These are phyloP conservation scores for Aspergillus glaucus DNA, from an alignment of 2,329 filamentous ascomycete species.

Conservation along the genomic window DNA sequence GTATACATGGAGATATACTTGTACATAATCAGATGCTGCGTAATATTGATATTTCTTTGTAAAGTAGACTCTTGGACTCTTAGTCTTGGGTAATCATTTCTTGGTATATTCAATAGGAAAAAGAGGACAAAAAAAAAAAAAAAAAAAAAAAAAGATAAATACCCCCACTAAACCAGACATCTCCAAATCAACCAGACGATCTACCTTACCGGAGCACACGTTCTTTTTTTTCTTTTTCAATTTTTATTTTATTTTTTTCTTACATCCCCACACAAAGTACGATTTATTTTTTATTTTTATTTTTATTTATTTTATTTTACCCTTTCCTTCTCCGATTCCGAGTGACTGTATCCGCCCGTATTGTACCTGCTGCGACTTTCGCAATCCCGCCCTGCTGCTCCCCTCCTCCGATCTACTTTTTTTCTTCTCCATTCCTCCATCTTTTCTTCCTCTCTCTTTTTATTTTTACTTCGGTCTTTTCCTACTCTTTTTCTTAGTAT, in stretches of 20 bases:
- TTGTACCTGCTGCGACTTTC: conserved; percentile 1
- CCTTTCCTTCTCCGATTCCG: conserved; percentile 19
- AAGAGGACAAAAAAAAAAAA: conserved; percentile 1
- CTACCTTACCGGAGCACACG: conserved; percentile 14
- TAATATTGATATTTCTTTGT: too few species aligned
- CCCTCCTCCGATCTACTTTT: conserved; percentile 20
- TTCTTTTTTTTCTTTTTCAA: conserved; percentile 17
- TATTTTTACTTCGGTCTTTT: conserved; percentile 16
- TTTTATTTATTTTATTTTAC: conserved; percentile 9
- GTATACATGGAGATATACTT: conserved; percentile 7
- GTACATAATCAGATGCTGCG: not conserved
- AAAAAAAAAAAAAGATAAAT: conserved; percentile 4
- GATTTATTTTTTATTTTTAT: not conserved
- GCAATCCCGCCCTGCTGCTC: conserved; percentile 15
- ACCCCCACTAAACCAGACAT: conserved; percentile 13
- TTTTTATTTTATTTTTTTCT: conserved; percentile 7
- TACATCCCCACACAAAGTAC: conserved; percentile 1
- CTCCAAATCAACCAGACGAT: conserved; percentile 18
- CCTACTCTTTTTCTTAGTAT: not conserved
- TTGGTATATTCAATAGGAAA: not conserved
- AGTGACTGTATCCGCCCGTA: conserved; percentile 14
- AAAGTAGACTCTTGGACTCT: too few species aligned
- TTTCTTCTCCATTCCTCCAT: conserved; percentile 15
- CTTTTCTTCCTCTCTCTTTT: conserved; percentile 8
- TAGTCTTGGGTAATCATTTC: too few species aligned